phyloP scores from a whole-genome alignment of 2,329 filamentous ascomycete species.

The Pseudohalonectria lignicola region DNA sequence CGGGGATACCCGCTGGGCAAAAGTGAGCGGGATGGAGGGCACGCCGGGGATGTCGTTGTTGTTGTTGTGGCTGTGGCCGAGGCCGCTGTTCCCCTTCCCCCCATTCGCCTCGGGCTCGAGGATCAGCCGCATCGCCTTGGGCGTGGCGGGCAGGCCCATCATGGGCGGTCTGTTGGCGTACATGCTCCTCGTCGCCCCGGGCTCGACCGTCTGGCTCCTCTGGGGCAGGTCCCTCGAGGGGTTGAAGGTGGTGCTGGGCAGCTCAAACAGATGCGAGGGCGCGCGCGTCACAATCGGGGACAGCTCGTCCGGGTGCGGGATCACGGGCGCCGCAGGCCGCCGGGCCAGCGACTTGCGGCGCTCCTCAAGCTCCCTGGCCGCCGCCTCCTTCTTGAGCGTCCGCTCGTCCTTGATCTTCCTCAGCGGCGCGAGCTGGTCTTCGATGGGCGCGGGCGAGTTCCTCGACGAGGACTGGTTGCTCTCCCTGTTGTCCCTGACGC shows the following conservation, averaged over 20 bases:
- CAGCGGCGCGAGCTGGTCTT: slow-evolving; percentile 20
- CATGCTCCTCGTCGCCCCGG: slow-evolving; percentile 37
- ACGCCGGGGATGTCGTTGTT: slow-evolving; percentile 28
- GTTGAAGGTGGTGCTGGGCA: slow-evolving; percentile 28
- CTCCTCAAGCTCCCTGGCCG: slow-evolving; percentile 79
- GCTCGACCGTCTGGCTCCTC: slow-evolving; percentile 57
- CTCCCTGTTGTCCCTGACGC: slow-evolving; percentile 13
- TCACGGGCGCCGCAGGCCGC: slow-evolving; percentile 67
- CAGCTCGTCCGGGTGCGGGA: slow-evolving; percentile 60
- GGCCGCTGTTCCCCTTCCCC: too few species aligned
- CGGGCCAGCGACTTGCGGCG: slow-evolving; percentile 74
- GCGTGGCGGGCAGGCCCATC: slow-evolving; percentile 80
- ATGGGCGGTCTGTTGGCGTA: slow-evolving; percentile 35
- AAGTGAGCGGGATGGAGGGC: slow-evolving; percentile 38
- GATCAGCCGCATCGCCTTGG: slow-evolving; percentile 79
- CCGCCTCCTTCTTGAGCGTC: slow-evolving; percentile 58
- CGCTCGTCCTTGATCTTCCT: slow-evolving; percentile 47
- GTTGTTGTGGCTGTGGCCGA: slow-evolving; percentile 14
- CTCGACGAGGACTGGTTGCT: slow-evolving; percentile 17
- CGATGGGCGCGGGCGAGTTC: slow-evolving; percentile 1
- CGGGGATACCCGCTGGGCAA: slow-evolving; percentile 30
- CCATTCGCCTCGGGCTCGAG: slow-evolving; percentile 45
- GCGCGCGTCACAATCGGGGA: slow-evolving; percentile 22
- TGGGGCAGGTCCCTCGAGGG: slow-evolving; percentile 33
- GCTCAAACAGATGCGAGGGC: slow-evolving; percentile 15